phyloP scores from a whole-genome alignment of 139 green algal species.

The Coelastrella sp. region DNA sequence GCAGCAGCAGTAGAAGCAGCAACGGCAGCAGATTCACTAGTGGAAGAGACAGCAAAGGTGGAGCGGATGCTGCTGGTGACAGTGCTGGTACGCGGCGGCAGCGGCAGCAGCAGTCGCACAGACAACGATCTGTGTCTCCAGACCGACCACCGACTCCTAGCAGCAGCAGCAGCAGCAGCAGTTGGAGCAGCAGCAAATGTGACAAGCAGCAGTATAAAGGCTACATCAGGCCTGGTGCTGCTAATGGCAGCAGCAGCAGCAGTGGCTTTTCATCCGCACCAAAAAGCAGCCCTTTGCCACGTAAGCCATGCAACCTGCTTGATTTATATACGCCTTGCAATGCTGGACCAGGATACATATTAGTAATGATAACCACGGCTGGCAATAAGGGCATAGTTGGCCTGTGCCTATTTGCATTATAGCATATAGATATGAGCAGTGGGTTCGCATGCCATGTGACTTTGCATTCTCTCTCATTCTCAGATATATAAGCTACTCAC shows the following conservation, averaged over 20 bases:
- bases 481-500: no score
- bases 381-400: no score
- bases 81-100: no score
- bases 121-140: no score
- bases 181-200: not conserved
- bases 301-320: not conserved
- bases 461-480: no score
- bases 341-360: no score
- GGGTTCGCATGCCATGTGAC: no score
- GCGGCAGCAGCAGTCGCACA: not conserved
- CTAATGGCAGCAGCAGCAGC: not conserved
- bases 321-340: no score
- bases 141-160: not conserved
- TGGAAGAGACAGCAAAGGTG: not conserved
- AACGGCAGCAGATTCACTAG: not conserved
- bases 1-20: not conserved
- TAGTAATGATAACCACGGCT: no score
- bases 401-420: no score
- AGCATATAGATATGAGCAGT: no score
- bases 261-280: not conserved
- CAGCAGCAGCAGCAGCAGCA: constrained; percentile 19
- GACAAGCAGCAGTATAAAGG: not conserved
- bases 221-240: not conserved
- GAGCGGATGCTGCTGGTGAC: not conserved
- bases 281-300: constrained; percentile 6